Base-by-base conservation (phyloP, 202 grass and related monocot species). In the Eragrostis tef region DNA sequence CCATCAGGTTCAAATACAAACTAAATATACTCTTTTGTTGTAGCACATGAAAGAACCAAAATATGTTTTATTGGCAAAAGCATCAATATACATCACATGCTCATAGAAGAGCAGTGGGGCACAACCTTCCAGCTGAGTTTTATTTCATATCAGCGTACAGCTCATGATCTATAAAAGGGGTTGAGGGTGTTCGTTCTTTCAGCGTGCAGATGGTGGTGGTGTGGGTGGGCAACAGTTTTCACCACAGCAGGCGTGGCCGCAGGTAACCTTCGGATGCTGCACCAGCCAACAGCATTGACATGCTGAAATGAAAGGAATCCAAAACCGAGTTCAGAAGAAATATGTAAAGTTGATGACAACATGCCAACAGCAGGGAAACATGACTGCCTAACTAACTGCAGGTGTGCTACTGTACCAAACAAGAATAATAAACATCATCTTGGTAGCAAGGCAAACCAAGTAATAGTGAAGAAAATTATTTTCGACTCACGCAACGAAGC, bases 211-310 rank as follows among this genome's bases (percentile, higher is more conserved):
- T 6, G 88, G 88, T 0, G 80, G 75, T 1, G 83, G 77, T 17
- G 61, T 27, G 54, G 74, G 74, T 0, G 74, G 81, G 63, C 92
- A 86, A 71, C 89, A 88, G 78, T 86, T 88, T 21, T 89, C 34
- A 0, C 92, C 84, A 11, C 89, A 91, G 86, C 84, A 94, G 34
- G 84, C 84, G 25, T 94, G 86, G 56, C 89, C 73, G 39, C 89
- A 94, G 20, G 81, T 89, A 69, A 79, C 70, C n/a, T 46, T 71
- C 5, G 83, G 81, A n/a, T 90, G 75, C 66, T 87, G 65, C 56
- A 90, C 84, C 22, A 94, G 52, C 83, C 80, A 91, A 59, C 91
- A 94, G 75, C 88, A 91, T 42, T 60, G 71, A 80, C 92, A 94
- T 7, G 86, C 89, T 91, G 81, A 70, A 70, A 84, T 8, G 9